Evolutionary conservation across 2,329 filamentous ascomycete genomes (phyloP).

Genomic region (Neonectria neomacrospora): DNA sequence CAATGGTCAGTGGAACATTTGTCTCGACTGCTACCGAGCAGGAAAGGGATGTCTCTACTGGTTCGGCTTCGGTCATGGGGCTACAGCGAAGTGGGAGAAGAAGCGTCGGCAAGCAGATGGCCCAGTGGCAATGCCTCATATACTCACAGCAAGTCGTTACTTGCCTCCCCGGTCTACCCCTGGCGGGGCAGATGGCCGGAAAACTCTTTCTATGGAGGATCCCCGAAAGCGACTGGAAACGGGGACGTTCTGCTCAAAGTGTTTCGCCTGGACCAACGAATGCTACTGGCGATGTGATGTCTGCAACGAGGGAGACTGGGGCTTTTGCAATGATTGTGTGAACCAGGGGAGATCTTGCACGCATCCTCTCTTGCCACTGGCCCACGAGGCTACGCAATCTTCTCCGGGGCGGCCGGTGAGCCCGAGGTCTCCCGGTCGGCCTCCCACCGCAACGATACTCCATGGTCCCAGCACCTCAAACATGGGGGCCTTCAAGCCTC

Average conservation of each 20-base stretch:
- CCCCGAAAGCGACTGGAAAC: conserved; percentile 75
- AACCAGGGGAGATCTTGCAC: conserved; percentile 84
- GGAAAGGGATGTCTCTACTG: conserved; percentile 85
- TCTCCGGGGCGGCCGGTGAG: conserved; percentile 52
- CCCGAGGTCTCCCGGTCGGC: conserved; percentile 56
- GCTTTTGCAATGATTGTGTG: conserved; percentile 89
- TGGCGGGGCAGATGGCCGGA: conserved; percentile 65
- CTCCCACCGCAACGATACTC: conserved; percentile 60
- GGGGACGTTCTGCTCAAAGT: conserved; percentile 86
- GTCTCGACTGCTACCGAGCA: conserved; percentile 80
- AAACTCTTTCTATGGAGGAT: conserved; percentile 72
- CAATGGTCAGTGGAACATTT: conserved; percentile 80
- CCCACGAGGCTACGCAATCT: conserved; percentile 62
- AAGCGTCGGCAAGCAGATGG: conserved; percentile 53
- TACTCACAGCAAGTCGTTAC: conserved; percentile 68
- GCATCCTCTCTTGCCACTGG: conserved; percentile 81
- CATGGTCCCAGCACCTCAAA: conserved; percentile 58
- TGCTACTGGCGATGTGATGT: conserved; percentile 90
- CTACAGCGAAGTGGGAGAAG: conserved; percentile 74
- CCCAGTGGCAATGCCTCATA: conserved; percentile 63
- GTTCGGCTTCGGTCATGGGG: conserved; percentile 85
- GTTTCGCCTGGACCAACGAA: conserved; percentile 77
- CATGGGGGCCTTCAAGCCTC: conserved; percentile 69
- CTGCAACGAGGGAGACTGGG: conserved; percentile 95
- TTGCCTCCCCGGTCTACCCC: conserved; percentile 60